Evolutionary conservation across 202 grass and related monocot species (phyloP), one percentile per base, ranked within the genome.

Genomic region (Digitaria exilis): DNA sequence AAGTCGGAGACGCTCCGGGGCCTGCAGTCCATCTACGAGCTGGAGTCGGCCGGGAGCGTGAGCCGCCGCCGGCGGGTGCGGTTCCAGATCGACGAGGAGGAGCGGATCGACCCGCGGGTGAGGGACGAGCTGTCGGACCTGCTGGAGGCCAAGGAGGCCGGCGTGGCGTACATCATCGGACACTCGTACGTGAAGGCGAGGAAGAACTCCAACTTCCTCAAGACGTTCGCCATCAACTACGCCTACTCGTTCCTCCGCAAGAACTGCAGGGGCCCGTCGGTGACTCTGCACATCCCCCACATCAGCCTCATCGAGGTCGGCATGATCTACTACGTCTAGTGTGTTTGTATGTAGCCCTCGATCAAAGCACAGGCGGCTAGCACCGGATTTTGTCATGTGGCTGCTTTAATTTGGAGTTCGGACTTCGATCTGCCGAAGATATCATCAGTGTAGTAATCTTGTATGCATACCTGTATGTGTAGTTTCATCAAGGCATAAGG

Each of bases 271-370:
- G 94, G 91, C 0, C 94, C 94, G 4, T 84, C 88, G 22, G 94
- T 89, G 65, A 84, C 91, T 21, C 75, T 97, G 80, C 88, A 93
- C 32, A 89, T 93, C 71, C 94, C 94, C 6, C 94, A 93, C 14
- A 82, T 93, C 77, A 91, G 91, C 80, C 91, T 93, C 44, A 87
- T 97, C 44, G 94, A 97, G 81, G 91, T 97, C 14, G 94, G 94
- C 44, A 97, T 97, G 94, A 97, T 97, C 81, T 93, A 97, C 77
- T 86, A 93, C 17, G 94, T 39, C 7, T 39, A 39, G 37, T 97
- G 4, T n/a, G n/a, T n/a, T n/a, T n/a, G n/a, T n/a, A n/a, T n/a
- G n/a, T 91, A 87, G 75, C 46, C 12, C 16, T 21, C 52, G 2
- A 39, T 55, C 77, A 25, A 43, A 59, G 24, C 39, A 31, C n/a